These are phyloP conservation scores for Suhomyces canberraensis DNA, from an alignment of 805 yeast genomes.

Conservation along the genomic window DNA sequence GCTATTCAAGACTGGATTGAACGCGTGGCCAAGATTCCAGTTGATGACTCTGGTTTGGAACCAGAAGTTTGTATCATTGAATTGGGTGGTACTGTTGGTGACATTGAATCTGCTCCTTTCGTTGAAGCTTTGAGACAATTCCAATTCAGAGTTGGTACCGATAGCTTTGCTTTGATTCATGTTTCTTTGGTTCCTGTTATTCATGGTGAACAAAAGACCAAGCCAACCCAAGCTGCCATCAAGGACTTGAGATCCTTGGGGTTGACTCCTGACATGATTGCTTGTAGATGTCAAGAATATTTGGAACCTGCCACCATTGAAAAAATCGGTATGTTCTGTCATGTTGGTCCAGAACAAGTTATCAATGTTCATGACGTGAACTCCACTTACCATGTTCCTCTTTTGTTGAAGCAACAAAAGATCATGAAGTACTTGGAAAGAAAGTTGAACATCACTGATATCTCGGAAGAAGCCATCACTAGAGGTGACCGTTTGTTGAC, in stretches of 20 bases:
- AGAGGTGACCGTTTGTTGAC: constrained; percentile 67
- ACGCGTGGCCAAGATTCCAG: constrained; percentile 86
- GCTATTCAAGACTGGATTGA: constrained; percentile 99
- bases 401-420: constrained; percentile 82
- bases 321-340: constrained; percentile 98
- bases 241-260: constrained; percentile 95
- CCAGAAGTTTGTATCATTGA: constrained; percentile 98
- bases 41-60: constrained; percentile 78
- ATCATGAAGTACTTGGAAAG: constrained; percentile 68
- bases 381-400: constrained; percentile 96
- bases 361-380: constrained; percentile 95
- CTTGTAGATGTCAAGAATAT: constrained; percentile 89
- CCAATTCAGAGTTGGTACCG: constrained; percentile 93
- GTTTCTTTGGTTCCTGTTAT: constrained; percentile 97
- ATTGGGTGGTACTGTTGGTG: constrained; percentile 99
- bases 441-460: constrained; percentile 59
- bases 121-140: constrained; percentile 99
- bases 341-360: constrained; percentile 97
- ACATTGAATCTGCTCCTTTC: constrained; percentile 97
- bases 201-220: constrained; percentile 98
- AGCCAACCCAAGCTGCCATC: constrained; percentile 99
- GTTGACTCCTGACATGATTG: constrained; percentile 93
- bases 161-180: constrained; percentile 92
- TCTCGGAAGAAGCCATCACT: constrained; percentile 49
- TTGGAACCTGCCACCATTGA: constrained; percentile 83